Base-by-base conservation (phyloP, 345 rosid genomes). In the Brassica rapa region DNA sequence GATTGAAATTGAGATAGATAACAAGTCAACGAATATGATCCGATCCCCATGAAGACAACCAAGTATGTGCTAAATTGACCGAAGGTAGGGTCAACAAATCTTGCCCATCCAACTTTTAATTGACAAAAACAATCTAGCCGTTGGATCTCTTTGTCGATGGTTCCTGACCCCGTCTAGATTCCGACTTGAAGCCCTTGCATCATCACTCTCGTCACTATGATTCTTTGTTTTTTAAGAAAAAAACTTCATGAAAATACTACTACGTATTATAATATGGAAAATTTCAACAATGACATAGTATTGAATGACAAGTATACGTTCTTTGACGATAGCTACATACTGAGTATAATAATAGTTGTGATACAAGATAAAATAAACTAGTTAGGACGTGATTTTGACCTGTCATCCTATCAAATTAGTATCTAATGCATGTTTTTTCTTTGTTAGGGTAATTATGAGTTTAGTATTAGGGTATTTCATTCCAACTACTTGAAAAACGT, bases 181-280 rank as follows among this genome's bases (percentile, higher is more conserved):
- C 66, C 29, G 7, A 33, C 32, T 66, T 15, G 12, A 63, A 25
- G 23, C 68, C 35, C 11, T 68, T 73, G 46, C 82, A 74, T 80
- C 82, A 80, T 74, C 71, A n/a, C 79, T 53, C 66, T 68, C 75
- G 79, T 80, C 79, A 80, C 62, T 14, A 68, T 72, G 24, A 25
- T 80, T 62, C 21, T 68, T 49, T 72, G 23, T 33, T 78, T 41
- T 43, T 56, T 72, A 7, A 72, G 6, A 66, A 43, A 11, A 46
- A 66, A 66, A 66, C 69, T 16, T 43, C 24, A 43, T 0, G 46
- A 62, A 14, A 51, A 8, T 51, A 51, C 56, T 19, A 51, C 21
- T 51, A 55, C 55, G 56, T 15, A n/a, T 51, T 51, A 49, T n/a
- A 51, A 1, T 51, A n/a, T n/a, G 8, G 56, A 15, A 51, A n/a